A percentile compares a stretch with the other conserved stretches of the same genome.
Conservation (phyloP, 129 eudicot genomes). For the Gnaphalium uliginosum region DNA sequence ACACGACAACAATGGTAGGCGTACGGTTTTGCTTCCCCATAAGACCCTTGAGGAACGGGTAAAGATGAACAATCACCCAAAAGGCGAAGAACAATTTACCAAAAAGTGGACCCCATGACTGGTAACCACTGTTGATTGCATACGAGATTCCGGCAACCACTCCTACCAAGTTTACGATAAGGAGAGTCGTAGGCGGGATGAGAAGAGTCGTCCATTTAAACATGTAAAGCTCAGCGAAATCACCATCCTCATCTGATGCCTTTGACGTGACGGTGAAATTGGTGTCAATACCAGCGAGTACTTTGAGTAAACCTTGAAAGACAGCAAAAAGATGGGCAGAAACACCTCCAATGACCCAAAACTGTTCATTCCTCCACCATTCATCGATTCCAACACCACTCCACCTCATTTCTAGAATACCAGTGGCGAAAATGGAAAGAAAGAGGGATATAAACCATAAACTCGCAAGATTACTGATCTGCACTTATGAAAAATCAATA, state of each 20-base stretch:
- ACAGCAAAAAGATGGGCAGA: constrained; percentile 87
- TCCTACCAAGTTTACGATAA: constrained; percentile 74
- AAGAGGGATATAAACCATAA: constrained; percentile 88
- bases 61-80: constrained; percentile 95
- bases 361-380: constrained; percentile 96
- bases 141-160: constrained; percentile 85
- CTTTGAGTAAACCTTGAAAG: constrained; percentile 84
- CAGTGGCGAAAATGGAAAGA: constrained; percentile 87
- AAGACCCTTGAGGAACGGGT: constrained; percentile 89
- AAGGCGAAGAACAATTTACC: constrained; percentile 86
- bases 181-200: constrained; percentile 86
- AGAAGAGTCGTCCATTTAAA: constrained; percentile 93
- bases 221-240: constrained; percentile 74
- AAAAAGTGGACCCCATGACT: constrained; percentile 91
- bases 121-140: constrained; percentile 86
- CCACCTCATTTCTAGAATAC: constrained; percentile 94
- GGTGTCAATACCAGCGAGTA: constrained; percentile 88
- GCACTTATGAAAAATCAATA: constrained; percentile 27
- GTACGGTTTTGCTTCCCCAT: constrained; percentile 95
- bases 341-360: constrained; percentile 95
- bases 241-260: constrained; percentile 89
- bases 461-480: constrained; percentile 90
- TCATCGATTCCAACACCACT: constrained; percentile 92
- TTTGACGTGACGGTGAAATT: constrained; percentile 92
- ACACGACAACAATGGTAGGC: constrained; percentile 78